phyloP scores from a whole-genome alignment of 108 stramenopile species.

The Cylindrotheca closterium region DNA sequence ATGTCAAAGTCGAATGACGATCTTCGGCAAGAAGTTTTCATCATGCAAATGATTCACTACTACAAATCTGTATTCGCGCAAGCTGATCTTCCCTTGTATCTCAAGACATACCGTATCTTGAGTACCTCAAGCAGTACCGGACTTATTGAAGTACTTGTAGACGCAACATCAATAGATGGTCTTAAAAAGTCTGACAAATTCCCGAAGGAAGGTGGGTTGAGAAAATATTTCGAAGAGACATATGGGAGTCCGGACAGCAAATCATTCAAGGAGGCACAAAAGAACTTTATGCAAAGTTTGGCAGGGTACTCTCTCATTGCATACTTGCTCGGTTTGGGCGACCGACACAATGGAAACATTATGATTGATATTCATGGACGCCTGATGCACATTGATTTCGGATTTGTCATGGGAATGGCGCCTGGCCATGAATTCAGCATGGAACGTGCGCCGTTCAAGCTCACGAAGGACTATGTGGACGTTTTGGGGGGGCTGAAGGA shows the following conservation, averaged over 20 bases:
- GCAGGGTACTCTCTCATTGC: slow-evolving; percentile 91
- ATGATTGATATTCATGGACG: slow-evolving; percentile 96
- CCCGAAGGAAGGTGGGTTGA: slow-evolving; percentile 79
- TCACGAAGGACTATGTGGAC: slow-evolving; percentile 94
- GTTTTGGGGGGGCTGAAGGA: slow-evolving; percentile 87
- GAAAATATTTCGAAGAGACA: slow-evolving; percentile 85
- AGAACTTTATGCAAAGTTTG: slow-evolving; percentile 84
- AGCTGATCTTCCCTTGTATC: slow-evolving; percentile 86
- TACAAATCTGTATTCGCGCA: slow-evolving; percentile 92
- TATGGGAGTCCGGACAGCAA: slow-evolving; percentile 79
- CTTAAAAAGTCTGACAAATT: slow-evolving; percentile 92
- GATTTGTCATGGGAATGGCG: slow-evolving; percentile 98
- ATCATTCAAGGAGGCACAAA: slow-evolving; percentile 88
- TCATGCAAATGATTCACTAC: slow-evolving; percentile 97
- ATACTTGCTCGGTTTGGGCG: slow-evolving; percentile 95
- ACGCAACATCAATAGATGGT: slow-evolving; percentile 93
- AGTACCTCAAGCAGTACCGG: slow-evolving; percentile 92
- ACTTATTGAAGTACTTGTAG: slow-evolving; percentile 88
- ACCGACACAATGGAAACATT: slow-evolving; percentile 99
- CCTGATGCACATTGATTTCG: slow-evolving; percentile 98
- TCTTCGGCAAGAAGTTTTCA: slow-evolving; percentile 95
- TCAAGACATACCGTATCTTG: slow-evolving; percentile 96
- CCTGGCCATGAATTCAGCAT: slow-evolving; percentile 94
- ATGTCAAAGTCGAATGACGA: slow-evolving; percentile 99
- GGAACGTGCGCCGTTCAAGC: slow-evolving; percentile 98